phyloP scores from a whole-genome alignment of 2,329 filamentous ascomycete genomes.

The Aspergillus transmontanensis region DNA sequence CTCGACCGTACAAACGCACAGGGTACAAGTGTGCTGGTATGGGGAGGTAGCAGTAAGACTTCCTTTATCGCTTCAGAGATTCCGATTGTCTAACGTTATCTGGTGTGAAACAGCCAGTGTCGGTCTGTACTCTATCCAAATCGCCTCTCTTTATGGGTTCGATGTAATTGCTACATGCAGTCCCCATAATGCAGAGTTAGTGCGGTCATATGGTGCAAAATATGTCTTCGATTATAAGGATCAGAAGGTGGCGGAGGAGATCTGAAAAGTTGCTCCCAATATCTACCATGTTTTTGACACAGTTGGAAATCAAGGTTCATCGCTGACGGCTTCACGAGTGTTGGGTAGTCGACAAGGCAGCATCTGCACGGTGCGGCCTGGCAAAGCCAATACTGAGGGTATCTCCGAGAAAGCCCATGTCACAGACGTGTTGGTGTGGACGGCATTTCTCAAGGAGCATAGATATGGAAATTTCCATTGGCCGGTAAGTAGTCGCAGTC shows the following conservation, averaged over 20 bases:
- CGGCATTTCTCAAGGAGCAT: slow-evolving; percentile 43
- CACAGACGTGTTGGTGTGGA: slow-evolving; percentile 49
- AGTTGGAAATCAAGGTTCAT: slow-evolving; percentile 45
- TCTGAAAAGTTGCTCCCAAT: slow-evolving; percentile 34
- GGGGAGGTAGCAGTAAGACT: slow-evolving; percentile 48
- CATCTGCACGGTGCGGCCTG: slow-evolving; percentile 48
- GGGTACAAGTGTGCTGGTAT: slow-evolving; percentile 40
- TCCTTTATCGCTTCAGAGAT: background rate
- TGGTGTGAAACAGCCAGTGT: slow-evolving; percentile 36
- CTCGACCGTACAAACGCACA: slow-evolving; percentile 27
- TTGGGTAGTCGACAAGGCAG: slow-evolving; percentile 22
- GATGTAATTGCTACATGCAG: slow-evolving; percentile 42
- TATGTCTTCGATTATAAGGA: slow-evolving; percentile 47
- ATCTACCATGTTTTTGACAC: slow-evolving; percentile 47
- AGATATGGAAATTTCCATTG: slow-evolving; percentile 39
- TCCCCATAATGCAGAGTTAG: slow-evolving; percentile 33
- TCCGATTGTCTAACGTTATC: background rate
- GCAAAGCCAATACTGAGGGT: slow-evolving; percentile 42
- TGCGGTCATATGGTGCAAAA: slow-evolving; percentile 36
- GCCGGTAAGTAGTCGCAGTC: slow-evolving; percentile 33
- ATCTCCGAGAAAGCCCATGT: slow-evolving; percentile 38
- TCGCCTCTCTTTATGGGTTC: slow-evolving; percentile 36
- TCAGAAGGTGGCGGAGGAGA: slow-evolving; percentile 37
- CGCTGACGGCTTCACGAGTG: slow-evolving; percentile 33
- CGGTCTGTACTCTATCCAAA: slow-evolving; percentile 41